phyloP scores from a whole-genome alignment of 2,329 filamentous ascomycete genomes.

The Aureobasidium subglaciale region DNA sequence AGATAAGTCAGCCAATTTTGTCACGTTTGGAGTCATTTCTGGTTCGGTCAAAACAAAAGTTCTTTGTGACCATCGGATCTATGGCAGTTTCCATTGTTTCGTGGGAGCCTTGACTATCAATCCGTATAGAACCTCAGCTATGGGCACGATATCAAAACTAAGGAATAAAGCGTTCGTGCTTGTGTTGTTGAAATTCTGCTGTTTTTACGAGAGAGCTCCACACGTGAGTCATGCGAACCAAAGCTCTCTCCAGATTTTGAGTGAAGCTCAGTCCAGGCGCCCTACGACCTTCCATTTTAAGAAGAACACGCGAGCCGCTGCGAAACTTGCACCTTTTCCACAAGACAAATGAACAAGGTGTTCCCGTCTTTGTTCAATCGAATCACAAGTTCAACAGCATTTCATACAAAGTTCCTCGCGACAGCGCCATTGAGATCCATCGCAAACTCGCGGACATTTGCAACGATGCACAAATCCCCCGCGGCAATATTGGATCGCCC shows the following conservation, averaged over 20 bases:
- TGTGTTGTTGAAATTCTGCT: background rate
- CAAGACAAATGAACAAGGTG: conserved; percentile 2
- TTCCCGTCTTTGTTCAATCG: background rate
- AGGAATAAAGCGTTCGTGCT: background rate
- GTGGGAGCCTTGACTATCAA: too few species aligned
- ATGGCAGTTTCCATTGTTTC: too few species aligned
- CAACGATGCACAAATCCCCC: conserved; percentile 19
- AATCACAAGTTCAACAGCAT: background rate
- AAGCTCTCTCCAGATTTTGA: conserved; percentile 1
- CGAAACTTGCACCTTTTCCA: background rate
- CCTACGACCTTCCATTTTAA: conserved; percentile 7
- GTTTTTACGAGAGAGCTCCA: conserved; percentile 4
- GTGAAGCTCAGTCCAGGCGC: background rate
- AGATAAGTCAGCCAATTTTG: too few species aligned
- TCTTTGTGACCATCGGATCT: too few species aligned
- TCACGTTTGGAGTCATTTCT: too few species aligned
- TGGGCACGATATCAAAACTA: too few species aligned
- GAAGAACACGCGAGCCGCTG: conserved; percentile 10
- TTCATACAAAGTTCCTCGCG: too few species aligned
- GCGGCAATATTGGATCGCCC: conserved; percentile 18
- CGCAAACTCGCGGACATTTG: background rate
- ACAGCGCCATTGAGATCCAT: background rate
- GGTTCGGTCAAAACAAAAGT: too few species aligned
- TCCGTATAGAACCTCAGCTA: too few species aligned
- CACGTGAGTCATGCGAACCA: conserved; percentile 7